These are phyloP conservation scores for Neofusicoccum cordaticola DNA, from an alignment of 2,329 filamentous ascomycete species.

Conservation along the genomic window DNA sequence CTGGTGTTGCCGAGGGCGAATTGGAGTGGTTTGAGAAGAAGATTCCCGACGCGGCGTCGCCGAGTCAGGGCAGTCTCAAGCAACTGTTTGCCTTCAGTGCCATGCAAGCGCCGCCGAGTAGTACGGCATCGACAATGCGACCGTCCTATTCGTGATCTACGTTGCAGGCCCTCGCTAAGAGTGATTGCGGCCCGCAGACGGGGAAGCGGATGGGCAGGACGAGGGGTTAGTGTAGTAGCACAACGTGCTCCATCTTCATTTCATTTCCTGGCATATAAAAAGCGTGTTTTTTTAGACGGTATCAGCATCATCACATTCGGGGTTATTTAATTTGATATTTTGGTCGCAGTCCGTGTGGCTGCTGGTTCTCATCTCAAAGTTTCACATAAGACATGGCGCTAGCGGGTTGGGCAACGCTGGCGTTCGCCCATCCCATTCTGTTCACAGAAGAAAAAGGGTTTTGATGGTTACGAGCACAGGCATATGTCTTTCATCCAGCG, in stretches of 20 bases:
- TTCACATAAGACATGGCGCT: conserved; percentile 10
- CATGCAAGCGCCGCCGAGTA: conserved; percentile 17
- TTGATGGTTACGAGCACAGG: not conserved
- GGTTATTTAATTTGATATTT: conserved; percentile 1
- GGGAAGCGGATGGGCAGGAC: not conserved
- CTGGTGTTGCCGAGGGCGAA: conserved; percentile 36
- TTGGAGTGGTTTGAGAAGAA: conserved; percentile 34
- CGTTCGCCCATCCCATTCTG: not conserved
- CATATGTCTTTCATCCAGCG: not conserved
- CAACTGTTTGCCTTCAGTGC: conserved; percentile 30
- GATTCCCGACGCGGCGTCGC: conserved; percentile 31
- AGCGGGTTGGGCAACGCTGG: conserved; percentile 5
- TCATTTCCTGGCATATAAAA: not conserved
- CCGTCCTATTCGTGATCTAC: conserved; percentile 3
- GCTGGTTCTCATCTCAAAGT: not conserved
- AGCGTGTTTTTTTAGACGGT: conserved; percentile 2
- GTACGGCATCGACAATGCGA: conserved; percentile 14
- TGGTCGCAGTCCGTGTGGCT: not conserved
- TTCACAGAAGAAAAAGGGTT: not conserved
- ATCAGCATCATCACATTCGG: not conserved
- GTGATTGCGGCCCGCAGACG: conserved; percentile 5
- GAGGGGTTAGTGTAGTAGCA: not conserved
- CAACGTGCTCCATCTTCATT: conserved; percentile 9
- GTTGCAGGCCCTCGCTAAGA: not conserved
- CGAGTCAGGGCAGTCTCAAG: conserved; percentile 38